Base-by-base conservation (phyloP, 2,329 filamentous ascomycete genomes). In the Penicillium sp. region DNA sequence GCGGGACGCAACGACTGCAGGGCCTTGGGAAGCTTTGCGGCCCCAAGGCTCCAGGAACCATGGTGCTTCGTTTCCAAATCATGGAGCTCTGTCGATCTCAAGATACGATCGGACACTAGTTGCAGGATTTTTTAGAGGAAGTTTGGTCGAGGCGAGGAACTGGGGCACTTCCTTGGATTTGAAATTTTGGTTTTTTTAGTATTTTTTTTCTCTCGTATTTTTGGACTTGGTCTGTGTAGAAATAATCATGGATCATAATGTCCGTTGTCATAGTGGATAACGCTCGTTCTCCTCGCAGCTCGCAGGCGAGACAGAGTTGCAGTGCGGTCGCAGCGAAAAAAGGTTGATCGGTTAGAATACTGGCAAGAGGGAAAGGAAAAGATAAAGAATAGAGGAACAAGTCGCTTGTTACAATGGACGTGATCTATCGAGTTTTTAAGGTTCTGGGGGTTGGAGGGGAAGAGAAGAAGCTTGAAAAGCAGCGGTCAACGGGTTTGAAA, bases 291-390 rank as follows among this genome's bases (percentile, higher is more conserved):
- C 59, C 59, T 61, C 56, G 51, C 59, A 16, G 41, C 48, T 27
- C 51, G 56, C 59, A 59, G 59, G 53, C 56, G 39, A 61, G 56
- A 59, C 59, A 61, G 29, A 26, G 46, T 48, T 48, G n/a, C 29
- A 48, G 16, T 33, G n/a, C 19, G 19, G 47, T 24, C 31, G 31
- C 47, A 48, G 9, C n/a, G 7, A 2, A 10, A 39, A 33, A 33
- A 7, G 13, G 5, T 19, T 37, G 19, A 16, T 13, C 31, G 31
- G 14, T 39, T 39, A 9, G 3, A 19, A 19, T 10, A 8, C 8
- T 39, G 16, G 16, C 16, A 39, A 39, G 35, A 19, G 35, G 19
- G 39, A 2, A 14, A 26, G 26, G 7, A 22, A 41, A 41, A 21
- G 5, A 22, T 41, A 13, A 41, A 41, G 19, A 22, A 13, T n/a